Percentiles rank a stretch among this genome's conserved stretches.
phyloP scores from a whole-genome alignment of 495 filamentous ascomycete genomes.

The Penicillium egyptiacum region DNA sequence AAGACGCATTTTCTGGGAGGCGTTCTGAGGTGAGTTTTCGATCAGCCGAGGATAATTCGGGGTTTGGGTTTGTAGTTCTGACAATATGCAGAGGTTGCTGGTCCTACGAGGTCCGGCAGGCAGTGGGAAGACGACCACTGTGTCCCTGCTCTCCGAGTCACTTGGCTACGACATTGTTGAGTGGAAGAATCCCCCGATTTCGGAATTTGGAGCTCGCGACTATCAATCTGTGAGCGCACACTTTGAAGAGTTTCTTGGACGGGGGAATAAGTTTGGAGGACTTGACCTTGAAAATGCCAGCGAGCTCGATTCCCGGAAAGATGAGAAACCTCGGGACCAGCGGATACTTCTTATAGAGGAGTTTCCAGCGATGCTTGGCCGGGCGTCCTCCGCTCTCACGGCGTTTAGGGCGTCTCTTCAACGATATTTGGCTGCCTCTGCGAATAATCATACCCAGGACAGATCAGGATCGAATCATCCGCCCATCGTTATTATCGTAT shows the following conservation, averaged over 20 bases:
- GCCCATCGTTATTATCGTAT: constrained; percentile 85
- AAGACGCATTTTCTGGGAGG: constrained; percentile 64
- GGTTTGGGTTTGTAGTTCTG: not conserved
- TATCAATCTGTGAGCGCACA: constrained; percentile 66
- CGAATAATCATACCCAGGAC: constrained; percentile 28
- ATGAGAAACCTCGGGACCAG: constrained; percentile 22
- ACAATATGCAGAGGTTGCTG: constrained; percentile 60
- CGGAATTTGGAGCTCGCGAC: constrained; percentile 55
- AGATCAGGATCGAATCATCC: constrained; percentile 43
- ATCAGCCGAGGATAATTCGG: not conserved
- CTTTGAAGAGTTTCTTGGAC: constrained; percentile 87
- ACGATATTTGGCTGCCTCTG: constrained; percentile 60
- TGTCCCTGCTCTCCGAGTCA: constrained; percentile 70
- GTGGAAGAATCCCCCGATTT: constrained; percentile 79
- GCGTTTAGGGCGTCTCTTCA: constrained; percentile 75
- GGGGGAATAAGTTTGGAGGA: constrained; percentile 74
- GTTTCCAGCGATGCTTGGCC: constrained; percentile 79
- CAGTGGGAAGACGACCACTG: constrained; percentile 85
- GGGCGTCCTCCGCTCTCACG: constrained; percentile 62
- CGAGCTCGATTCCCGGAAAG: not conserved
- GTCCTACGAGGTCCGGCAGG: constrained; percentile 91
- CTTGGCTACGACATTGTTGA: constrained; percentile 75
- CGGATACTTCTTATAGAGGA: constrained; percentile 87
- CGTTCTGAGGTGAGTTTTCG: constrained; percentile 21
- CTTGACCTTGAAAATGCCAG: constrained; percentile 54